phyloP scores from a whole-genome alignment of 306 rosid species.

The Comarum palustre region DNA sequence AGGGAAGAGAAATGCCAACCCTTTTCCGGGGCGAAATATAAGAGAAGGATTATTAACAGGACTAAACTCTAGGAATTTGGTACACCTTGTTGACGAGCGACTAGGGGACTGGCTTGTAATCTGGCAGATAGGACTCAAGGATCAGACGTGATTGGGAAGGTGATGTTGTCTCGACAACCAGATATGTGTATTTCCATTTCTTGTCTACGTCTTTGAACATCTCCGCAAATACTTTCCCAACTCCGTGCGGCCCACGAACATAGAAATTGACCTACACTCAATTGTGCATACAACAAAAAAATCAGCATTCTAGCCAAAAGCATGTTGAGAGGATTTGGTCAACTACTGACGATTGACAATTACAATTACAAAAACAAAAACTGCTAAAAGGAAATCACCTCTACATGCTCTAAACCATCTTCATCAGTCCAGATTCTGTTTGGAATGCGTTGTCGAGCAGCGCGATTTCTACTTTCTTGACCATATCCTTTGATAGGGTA shows the following conservation, averaged over 20 bases:
- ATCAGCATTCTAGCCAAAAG: conserved; percentile 1
- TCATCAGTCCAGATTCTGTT: conserved; percentile 85
- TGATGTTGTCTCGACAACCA: conserved; percentile 75
- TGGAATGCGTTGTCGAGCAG: conserved; percentile 97
- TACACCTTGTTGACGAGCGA: conserved; percentile 29
- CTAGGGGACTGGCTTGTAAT: conserved; percentile 35
- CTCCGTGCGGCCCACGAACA: conserved; percentile 88
- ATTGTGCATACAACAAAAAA: conserved; percentile 15
- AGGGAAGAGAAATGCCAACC: conserved; percentile 18
- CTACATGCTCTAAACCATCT: conserved; percentile 83
- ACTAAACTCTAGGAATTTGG: conserved; percentile 15
- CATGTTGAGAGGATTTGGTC: background rate
- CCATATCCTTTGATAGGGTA: conserved; percentile 97
- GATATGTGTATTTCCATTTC: conserved; percentile 78
- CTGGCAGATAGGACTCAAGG: conserved; percentile 84
- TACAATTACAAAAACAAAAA: background rate
- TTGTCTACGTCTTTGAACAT: conserved; percentile 82
- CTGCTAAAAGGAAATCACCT: conserved; percentile 45
- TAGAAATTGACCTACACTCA: conserved; percentile 73
- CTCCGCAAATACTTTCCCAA: conserved; percentile 75
- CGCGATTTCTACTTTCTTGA: conserved; percentile 95
- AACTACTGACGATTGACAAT: background rate
- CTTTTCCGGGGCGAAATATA: conserved; percentile 7
- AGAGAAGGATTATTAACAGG: conserved; percentile 24
- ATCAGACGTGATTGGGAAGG: conserved; percentile 77